Conservation (phyloP, 2,329 filamentous ascomycete genomes). For the Microdochium trichocladiopsis region DNA sequence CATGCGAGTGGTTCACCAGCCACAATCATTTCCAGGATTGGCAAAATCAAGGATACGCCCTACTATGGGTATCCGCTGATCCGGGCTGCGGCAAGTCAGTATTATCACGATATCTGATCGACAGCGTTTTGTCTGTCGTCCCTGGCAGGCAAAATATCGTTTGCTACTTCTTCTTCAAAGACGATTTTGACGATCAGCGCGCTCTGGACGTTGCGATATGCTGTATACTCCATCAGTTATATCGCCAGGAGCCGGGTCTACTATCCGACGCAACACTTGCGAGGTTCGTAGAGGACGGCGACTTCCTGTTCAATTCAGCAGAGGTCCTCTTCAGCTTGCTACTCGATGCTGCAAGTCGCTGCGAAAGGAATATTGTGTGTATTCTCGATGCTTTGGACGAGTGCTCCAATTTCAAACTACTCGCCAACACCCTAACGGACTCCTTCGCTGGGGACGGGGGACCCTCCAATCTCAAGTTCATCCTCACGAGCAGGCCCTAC, state of each 20-base stretch:
- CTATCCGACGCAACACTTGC: conserved; percentile 12
- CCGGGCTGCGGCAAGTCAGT: conserved; percentile 38
- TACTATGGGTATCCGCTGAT: conserved; percentile 31
- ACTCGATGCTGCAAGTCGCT: conserved; percentile 2
- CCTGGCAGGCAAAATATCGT: conserved; percentile 11
- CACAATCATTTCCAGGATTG: conserved; percentile 10
- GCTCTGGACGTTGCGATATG: conserved; percentile 19
- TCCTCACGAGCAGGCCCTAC: conserved; percentile 30
- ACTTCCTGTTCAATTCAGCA: conserved; percentile 12
- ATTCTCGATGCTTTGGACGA: conserved; percentile 34
- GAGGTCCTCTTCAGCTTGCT: conserved; percentile 22
- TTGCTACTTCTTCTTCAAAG: conserved; percentile 39
- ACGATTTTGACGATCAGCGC: conserved; percentile 26
- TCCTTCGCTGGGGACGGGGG: conserved; percentile 12
- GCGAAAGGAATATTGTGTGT: conserved; percentile 19
- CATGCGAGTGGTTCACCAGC: conserved; percentile 11
- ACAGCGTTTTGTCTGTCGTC: conserved; percentile 14
- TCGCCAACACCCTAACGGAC: conserved; percentile 15
- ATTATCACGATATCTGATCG: conserved; percentile 25
- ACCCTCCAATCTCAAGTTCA: conserved; percentile 22
- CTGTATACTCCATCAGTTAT: conserved; percentile 29
- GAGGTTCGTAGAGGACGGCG: conserved; percentile 9
- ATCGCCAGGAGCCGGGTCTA: conserved; percentile 13
- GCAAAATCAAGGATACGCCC: conserved; percentile 7
- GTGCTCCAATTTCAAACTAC: conserved; percentile 17